Evolutionary conservation across 2,329 filamentous ascomycete genomes (phyloP), one percentile per base, ranked within the genome.

Genomic region (Fusarium setosum): DNA sequence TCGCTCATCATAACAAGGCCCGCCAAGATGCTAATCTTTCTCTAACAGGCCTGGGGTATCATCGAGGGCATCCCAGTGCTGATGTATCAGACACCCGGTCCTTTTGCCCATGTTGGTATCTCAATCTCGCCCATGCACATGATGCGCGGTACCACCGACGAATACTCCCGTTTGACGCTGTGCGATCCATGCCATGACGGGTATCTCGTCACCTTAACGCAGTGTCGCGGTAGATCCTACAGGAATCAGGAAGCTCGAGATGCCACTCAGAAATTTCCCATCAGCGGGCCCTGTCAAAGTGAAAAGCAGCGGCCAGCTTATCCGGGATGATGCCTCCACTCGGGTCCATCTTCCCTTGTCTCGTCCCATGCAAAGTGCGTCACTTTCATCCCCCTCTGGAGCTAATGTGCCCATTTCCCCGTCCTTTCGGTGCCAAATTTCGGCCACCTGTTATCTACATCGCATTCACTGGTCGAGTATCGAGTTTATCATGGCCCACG

Each of bases 11-110:
- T 50, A 44, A 49, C 15, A 35, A 64, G 40, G 56, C 26, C 44
- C 42, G 64, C 64, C 59, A 67, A 67, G 63, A 67, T 67, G 51
- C 20, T 49, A 67, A 56, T 61, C 41, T 67, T 60, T 52, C 41
- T 53, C 44, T 42, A 60, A 49, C 50, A 49, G 63, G 44, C 31
- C 41, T n/a, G n/a, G 26, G 35, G 35, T 41, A 29, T 52, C 24
- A 18, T 42, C 37, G 50, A 56, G 47, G 54, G 50, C 35, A 64
- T 34, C 56, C 59, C 38, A 60, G 47, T 45, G 35, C 63, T 47
- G 53, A 54, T 50, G 63, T 61, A 67, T 67, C 64, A 67, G 49
- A 49, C 44, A 31, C 60, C 40, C 59, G 63, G 64, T 54, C 64
- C 64, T 64, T 67, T 67, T 67, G 47, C 55, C 65, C 63, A 64